These are phyloP conservation scores for Botryotinia globosa DNA, from an alignment of 2,329 filamentous ascomycete species.

Conservation along the genomic window DNA sequence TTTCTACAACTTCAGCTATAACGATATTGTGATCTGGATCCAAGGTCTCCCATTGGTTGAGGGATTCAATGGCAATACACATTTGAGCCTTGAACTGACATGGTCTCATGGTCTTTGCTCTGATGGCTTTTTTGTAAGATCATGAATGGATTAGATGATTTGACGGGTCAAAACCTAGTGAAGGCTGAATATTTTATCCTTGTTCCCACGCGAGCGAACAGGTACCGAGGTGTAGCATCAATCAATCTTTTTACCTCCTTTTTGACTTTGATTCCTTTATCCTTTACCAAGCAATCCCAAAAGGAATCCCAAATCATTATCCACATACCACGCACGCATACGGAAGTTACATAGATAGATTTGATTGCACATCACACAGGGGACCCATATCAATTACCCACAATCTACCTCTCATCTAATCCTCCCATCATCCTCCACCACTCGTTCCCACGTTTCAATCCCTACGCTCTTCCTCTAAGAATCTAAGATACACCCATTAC, in stretches of 20 bases:
- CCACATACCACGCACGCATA: background rate
- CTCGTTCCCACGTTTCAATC: background rate
- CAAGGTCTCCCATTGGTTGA: background rate
- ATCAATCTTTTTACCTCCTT: background rate
- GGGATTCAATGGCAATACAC: background rate
- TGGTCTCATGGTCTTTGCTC: constrained; percentile 3
- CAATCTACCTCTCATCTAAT: constrained; percentile 12
- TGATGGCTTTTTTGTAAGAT: constrained; percentile 7
- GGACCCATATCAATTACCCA: constrained; percentile 10
- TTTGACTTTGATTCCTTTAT: background rate
- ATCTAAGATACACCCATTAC: background rate
- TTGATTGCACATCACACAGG: constrained; percentile 12
- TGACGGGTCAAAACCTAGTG: constrained; percentile 1
- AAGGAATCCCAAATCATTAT: constrained; percentile 8
- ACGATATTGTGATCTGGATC: background rate
- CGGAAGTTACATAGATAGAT: background rate
- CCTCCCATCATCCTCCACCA: constrained; percentile 14
- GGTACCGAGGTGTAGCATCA: constrained; percentile 14
- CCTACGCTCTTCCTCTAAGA: constrained; percentile 3
- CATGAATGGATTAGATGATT: constrained; percentile 3
- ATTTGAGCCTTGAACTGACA: constrained; percentile 12
- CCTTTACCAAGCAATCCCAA: background rate
- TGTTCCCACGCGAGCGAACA: constrained; percentile 14
- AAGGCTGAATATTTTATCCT: constrained; percentile 11
- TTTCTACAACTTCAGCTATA: constrained; percentile 17